Percentiles rank a stretch among this genome's conserved stretches.
phyloP scores from a whole-genome alignment of 78 protist species.

The Fonticula alba region DNA sequence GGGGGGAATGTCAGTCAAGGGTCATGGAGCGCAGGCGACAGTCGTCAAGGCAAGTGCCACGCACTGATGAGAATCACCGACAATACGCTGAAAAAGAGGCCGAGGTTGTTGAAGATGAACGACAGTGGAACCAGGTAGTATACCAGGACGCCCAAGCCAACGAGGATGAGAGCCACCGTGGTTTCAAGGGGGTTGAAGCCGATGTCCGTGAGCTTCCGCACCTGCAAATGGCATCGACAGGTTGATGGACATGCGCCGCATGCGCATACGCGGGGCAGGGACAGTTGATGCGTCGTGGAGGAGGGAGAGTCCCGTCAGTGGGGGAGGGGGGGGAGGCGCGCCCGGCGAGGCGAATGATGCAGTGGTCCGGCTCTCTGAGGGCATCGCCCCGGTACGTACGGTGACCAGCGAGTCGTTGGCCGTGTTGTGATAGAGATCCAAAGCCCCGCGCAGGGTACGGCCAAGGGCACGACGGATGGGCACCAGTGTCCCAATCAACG shows the following conservation, averaged over 20 bases:
- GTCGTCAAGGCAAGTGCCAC: conserved; percentile 20
- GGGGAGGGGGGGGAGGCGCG: too few relatives aligned
- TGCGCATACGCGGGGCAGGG: too few relatives aligned
- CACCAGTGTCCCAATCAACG: conserved; percentile 24
- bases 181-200: conserved; percentile 28
- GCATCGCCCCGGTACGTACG: too few relatives aligned
- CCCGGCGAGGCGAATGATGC: too few relatives aligned
- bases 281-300: too few relatives aligned
- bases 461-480: conserved; percentile 46
- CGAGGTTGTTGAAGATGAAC: conserved; percentile 36
- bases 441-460: conserved; percentile 49
- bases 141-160: conserved; percentile 38
- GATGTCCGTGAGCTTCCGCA: conserved; percentile 39
- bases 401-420: conserved; percentile 44
- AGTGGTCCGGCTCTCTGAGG: too few relatives aligned
- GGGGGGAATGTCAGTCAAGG: too few relatives aligned
- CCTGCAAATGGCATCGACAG: too few relatives aligned
- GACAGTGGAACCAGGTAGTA: conserved; percentile 56
- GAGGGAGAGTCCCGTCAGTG: too few relatives aligned
- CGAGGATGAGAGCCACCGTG: neutral
- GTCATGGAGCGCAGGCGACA: conserved; percentile 34
- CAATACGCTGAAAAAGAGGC: conserved; percentile 38
- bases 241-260: too few relatives aligned
- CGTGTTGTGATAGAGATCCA: conserved; percentile 60
- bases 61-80: neutral